A percentile compares a stretch with the other conserved stretches of the same genome.
Evolutionary conservation across 768 basidiomycete genomes (phyloP).

Genomic region (Lenzites betulinus): DNA sequence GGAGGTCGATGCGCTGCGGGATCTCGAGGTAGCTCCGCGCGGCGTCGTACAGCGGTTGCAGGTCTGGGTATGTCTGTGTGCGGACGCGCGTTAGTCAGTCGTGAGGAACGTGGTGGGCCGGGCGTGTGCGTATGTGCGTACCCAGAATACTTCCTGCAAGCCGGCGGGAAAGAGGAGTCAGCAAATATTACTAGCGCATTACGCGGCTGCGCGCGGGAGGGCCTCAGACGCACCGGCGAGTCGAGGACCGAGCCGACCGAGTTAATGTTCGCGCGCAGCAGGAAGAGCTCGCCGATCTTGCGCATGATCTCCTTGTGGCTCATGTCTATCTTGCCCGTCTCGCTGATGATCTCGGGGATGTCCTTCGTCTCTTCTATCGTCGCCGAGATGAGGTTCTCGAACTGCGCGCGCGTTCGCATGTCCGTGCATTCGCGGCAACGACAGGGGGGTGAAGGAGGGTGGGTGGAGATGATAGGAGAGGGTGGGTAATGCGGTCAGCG

Average conservation of each 20-base stretch:
- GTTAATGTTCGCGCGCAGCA: conserved; percentile 91
- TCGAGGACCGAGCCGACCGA: conserved; percentile 96
- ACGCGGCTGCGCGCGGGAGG: too few species aligned
- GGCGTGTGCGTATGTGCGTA: conserved; percentile 36
- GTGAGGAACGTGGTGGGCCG: neutral
- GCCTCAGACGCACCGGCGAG: conserved; percentile 68
- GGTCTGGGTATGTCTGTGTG: conserved; percentile 85
- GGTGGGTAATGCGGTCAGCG: neutral
- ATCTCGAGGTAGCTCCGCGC: conserved; percentile 94
- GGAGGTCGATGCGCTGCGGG: conserved; percentile 87
- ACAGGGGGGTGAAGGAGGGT: neutral
- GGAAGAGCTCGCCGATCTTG: conserved; percentile 93
- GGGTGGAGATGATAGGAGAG: neutral
- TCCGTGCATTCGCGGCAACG: too few species aligned
- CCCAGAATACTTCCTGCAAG: conserved; percentile 91
- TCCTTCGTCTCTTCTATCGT: conserved; percentile 98
- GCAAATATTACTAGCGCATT: too few species aligned
- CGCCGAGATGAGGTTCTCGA: conserved; percentile 88
- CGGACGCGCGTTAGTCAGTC: conserved; percentile 3
- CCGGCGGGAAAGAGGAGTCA: too few species aligned
- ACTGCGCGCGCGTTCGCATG: conserved; percentile 43
- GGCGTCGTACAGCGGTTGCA: conserved; percentile 93
- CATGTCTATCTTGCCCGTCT: conserved; percentile 94
- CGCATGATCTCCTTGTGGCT: conserved; percentile 96
- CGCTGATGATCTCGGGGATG: conserved; percentile 89